Base-by-base conservation (phyloP, 2,329 filamentous ascomycete genomes). In the Colletotrichum chrysophilum region DNA sequence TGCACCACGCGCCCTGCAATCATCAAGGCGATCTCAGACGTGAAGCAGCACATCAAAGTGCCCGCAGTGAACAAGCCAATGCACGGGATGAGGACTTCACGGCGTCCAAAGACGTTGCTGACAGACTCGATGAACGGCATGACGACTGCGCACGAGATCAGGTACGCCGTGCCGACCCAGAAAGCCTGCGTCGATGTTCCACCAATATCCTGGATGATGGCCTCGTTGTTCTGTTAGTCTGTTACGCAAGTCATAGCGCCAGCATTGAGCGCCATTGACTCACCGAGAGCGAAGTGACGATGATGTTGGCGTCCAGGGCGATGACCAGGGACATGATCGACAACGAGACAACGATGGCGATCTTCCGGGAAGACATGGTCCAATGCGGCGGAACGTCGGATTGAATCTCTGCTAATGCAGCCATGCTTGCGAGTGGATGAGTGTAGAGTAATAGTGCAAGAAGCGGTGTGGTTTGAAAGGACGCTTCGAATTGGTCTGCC, bases 61-160 rank as follows among this genome's bases (percentile, higher is more conserved):
- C 87, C 88, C n/a, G 81, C 34, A 2, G 82, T 83, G 77, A 91
- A 90, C 77, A 88, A 76, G 3, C 76, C 43, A 13, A 85, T 77
- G 14, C 83, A 78, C 43, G 82, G 79, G 34, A 80, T 81, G 24
- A 85, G 75, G 48, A 80, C 79, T 48, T 79, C 77, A n/a, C 82
- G 82, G 7, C 84, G 79, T 32, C 83, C 82, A 34, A 83, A 79
- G 76, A 86, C 75, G 68, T 82, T 78, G 81, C 81, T 79, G 72
- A 85, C 70, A 66, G 84, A 80, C 76, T 80, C 79, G 18, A 82
- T 78, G 55, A 80, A 74, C 6, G 78, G 77, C 79, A 81, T 81
- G 14, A 77, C 69, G 10, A 80, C 79, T 9, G 79, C 73, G 32
- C 77, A 78, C 13, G 77, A 77, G 13, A 81, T 74, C 6, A 81